Evolutionary conservation across 2,329 filamentous ascomycete species (phyloP), one percentile per base, ranked within the genome.

Genomic region (Penicillium sp.): DNA sequence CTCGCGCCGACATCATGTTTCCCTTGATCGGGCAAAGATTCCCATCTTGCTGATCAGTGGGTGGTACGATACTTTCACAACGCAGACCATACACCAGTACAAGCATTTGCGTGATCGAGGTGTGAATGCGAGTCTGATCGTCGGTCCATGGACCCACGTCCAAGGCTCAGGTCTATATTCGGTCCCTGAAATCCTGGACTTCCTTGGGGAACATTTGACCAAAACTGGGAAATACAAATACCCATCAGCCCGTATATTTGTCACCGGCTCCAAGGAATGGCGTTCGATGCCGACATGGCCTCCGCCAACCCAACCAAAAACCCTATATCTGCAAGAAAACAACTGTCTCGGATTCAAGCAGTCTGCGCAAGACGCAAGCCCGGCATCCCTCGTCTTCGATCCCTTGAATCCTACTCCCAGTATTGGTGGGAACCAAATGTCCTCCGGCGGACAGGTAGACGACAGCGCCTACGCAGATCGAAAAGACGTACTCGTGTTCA

Each of bases 91-190:
- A 27, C 50, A 62, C 4, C 62, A 64, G 36, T 64, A 55, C 14
- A 54, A 50, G 22, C 41, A 44, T 18, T 46, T 64, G 6, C 43
- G 10, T 16, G 50, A 59, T 6, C 36, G 57, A 52, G 55, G 55
- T 5, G 50, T 62, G 9, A 54, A 64, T 43, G 60, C 59, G 11
- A 62, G 39, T 27, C 58, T 64, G 18, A 43, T 64, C 13, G 53
- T 64, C n/a, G 62, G 62, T 35, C 62, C 62, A 24, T 64, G 62
- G 62, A 64, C 60, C 16, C 62, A 64, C 54, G 46, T 56, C 5
- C 55, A 60, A 39, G 62, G 49, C 3, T 60, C 57, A 19, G 62
- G 62, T 36, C 36, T 62, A 9, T 19, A 46, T 53, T 60, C 60
- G 7, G 53, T 59, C 44, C 60, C 60, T 4, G 62, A 64, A 11